Evolutionary conservation across 2,329 filamentous ascomycete genomes (phyloP), one percentile per base, ranked within the genome.

Genomic region (Ophiostoma ips): DNA sequence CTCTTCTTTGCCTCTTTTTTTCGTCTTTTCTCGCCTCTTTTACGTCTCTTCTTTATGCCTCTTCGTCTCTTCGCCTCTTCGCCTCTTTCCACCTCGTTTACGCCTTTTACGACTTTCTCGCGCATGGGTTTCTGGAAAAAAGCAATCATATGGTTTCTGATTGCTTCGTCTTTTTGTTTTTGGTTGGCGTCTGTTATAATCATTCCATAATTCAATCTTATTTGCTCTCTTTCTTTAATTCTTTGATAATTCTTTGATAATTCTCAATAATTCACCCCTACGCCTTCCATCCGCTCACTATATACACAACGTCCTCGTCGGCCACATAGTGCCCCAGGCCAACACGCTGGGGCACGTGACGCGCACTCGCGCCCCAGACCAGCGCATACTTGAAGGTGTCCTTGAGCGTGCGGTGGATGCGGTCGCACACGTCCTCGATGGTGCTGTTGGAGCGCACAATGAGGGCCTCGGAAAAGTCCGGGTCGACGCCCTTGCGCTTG

Each of bases 331-430:
- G 92, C 7, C 78, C 72, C 60, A 98, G 66, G 1, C 92, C 94
- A 35, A 95, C 90, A 55, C 92, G 74, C 71, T 98, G 92, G 34
- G 94, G 92, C 34, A 96, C 75, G 71, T 98, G 94, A 60, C 87
- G 81, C 34, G 92, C 92, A 66, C 90, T 96, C 16, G 89, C 89
- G 5, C 92, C 92, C 94, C 94, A 98, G 0, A 98, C 92, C 57
- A 96, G 69, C 3, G 92, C 94, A 69, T 96, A 95, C 72, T 96
- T 98, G 76, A 96, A 98, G 5, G 88, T 95, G 55, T 98, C 94
- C 77, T 96, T 98, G 57, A 98, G 71, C 24, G 81, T 92, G 55
- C 92, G 76, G 69, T 98, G 92, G 58, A 98, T 85, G 59, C 87
- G 81, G 66, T 98, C 92, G 66, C 92, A 98, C 10, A 98, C 92